phyloP scores from a whole-genome alignment of 805 yeast species.

The Blastobotrys peoriensis region DNA sequence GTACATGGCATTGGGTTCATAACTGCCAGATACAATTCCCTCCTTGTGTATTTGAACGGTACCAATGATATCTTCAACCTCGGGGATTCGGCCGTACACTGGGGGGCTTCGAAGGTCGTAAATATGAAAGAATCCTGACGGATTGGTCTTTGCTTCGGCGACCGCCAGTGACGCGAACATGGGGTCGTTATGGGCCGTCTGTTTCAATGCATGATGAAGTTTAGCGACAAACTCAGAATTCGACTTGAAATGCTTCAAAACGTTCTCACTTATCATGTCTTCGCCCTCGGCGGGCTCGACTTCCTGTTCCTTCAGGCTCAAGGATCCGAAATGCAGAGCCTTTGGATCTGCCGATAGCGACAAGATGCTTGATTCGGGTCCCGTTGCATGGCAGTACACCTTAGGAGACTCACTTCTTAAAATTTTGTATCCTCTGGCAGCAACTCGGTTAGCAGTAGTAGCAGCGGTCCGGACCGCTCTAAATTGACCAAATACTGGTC shows the following conservation, averaged over 20 bases:
- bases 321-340: slow-evolving; percentile 23
- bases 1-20: slow-evolving; percentile 56
- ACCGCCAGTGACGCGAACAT: slow-evolving; percentile 26
- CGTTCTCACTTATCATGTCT: background rate
- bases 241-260: slow-evolving; percentile 5
- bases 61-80: slow-evolving; percentile 65
- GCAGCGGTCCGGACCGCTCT: too few species aligned
- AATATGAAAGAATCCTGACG: slow-evolving; percentile 56
- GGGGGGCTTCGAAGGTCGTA: slow-evolving; percentile 66
- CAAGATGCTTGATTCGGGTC: slow-evolving; percentile 8
- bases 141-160: slow-evolving; percentile 33
- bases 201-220: slow-evolving; percentile 19
- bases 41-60: slow-evolving; percentile 51
- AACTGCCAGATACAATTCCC: slow-evolving; percentile 47
- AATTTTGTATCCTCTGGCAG: background rate
- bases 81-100: slow-evolving; percentile 58
- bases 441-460: too few species aligned
- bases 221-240: slow-evolving; percentile 21
- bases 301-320: slow-evolving; percentile 1
- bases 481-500: too few species aligned
- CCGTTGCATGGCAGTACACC: slow-evolving; percentile 11
- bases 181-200: slow-evolving; percentile 26
- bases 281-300: background rate
- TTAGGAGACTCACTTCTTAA: slow-evolving; percentile 8
- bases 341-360: slow-evolving; percentile 19